These are phyloP conservation scores for Colletotrichum echinochloae DNA, from an alignment of 2,329 filamentous ascomycete genomes.

Conservation along the genomic window DNA sequence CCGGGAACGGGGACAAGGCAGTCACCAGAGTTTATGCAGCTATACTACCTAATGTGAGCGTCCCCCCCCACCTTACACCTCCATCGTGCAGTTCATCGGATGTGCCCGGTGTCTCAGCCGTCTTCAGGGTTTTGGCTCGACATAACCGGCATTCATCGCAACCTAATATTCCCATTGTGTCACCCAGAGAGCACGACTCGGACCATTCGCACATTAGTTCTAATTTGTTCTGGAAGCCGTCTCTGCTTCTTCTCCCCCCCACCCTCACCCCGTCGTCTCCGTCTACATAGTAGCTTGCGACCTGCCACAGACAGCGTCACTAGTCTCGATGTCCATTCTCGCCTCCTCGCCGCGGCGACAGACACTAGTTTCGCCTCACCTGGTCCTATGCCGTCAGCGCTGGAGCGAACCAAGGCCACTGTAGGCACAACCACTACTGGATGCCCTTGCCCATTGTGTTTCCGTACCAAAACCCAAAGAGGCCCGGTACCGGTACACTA, in stretches of 20 bases:
- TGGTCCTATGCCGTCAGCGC: too few relatives aligned
- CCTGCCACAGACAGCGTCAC: too few relatives aligned
- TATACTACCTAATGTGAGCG: background rate
- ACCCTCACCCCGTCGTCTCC: background rate
- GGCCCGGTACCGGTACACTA: too few relatives aligned
- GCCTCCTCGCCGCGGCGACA: background rate
- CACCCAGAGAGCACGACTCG: conserved; percentile 25
- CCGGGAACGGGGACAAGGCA: conserved; percentile 14
- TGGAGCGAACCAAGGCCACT: too few relatives aligned
- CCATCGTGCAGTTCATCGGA: background rate
- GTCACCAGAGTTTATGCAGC: conserved; percentile 21
- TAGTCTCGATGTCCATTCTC: conserved; percentile 1
- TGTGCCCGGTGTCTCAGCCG: background rate
- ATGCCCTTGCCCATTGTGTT: background rate
- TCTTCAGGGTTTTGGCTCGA: background rate
- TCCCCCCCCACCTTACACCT: background rate
- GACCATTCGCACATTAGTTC: background rate
- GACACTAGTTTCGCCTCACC: background rate
- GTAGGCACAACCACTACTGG: too few relatives aligned
- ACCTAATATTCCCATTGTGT: background rate
- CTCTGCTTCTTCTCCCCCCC: background rate
- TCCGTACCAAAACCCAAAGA: background rate
- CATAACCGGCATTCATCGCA: background rate
- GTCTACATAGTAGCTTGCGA: background rate
- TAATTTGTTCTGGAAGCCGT: background rate